A percentile compares a stretch with the other conserved stretches of the same genome.
These are phyloP conservation scores for Pichia occidentalis DNA, from an alignment of 805 yeast genomes.

Conservation along the genomic window DNA sequence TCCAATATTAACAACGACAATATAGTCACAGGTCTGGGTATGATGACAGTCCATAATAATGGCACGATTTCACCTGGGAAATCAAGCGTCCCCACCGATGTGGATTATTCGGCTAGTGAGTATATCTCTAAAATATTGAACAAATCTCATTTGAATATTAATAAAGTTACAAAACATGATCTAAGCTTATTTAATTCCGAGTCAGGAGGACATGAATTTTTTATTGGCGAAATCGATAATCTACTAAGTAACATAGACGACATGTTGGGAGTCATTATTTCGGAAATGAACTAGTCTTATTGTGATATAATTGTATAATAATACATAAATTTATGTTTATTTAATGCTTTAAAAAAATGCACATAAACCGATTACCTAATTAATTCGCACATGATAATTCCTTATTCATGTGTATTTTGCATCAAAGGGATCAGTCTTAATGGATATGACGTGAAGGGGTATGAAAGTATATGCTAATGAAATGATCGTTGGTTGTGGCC, in stretches of 20 bases:
- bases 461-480: too few species aligned
- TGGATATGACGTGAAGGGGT: too few species aligned
- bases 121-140: not conserved
- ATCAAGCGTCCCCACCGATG: not conserved
- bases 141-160: slow-evolving; percentile 4
- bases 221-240: slow-evolving; percentile 9
- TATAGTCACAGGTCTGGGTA: slow-evolving; percentile 11
- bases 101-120: not conserved
- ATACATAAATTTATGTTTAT: not conserved
- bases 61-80: slow-evolving; percentile 8
- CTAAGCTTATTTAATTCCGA: not conserved
- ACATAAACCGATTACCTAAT: too few species aligned
- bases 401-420: too few species aligned
- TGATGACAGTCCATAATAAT: slow-evolving; percentile 10
- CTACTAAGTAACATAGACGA: slow-evolving; percentile 7
- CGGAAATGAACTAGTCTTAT: slow-evolving; percentile 1
- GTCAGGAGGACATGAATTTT: slow-evolving; percentile 9
- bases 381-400: too few species aligned
- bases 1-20: not conserved
- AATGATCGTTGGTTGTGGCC: too few species aligned
- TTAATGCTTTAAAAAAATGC: too few species aligned
- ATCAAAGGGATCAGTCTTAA: too few species aligned
- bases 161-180: slow-evolving; percentile 3
- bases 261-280: slow-evolving; percentile 3
- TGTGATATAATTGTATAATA: not conserved